phyloP scores from a whole-genome alignment of 2,329 filamentous ascomycete genomes.

The Colletotrichum scovillei region DNA sequence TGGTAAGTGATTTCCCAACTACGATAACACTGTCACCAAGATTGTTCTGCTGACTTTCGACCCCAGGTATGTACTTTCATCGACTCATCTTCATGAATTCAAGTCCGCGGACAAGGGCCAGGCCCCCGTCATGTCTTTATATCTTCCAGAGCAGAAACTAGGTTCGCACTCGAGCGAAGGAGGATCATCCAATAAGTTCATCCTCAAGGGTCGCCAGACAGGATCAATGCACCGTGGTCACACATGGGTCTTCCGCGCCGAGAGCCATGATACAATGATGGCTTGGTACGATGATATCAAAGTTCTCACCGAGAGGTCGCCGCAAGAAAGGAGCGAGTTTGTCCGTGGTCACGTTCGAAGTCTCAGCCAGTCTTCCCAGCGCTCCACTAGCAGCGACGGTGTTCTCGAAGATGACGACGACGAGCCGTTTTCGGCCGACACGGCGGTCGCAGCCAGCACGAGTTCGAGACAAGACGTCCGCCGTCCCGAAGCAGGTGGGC shows the following conservation, averaged over 20 bases:
- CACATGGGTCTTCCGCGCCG: constrained; percentile 78
- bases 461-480: constrained; percentile 65
- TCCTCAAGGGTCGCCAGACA: constrained; percentile 95
- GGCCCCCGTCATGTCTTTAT: constrained; percentile 95
- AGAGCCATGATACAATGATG: constrained; percentile 92
- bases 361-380: constrained; percentile 73
- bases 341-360: constrained; percentile 85
- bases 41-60: constrained; percentile 19
- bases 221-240: constrained; percentile 89
- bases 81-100: constrained; percentile 98
- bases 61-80: constrained; percentile 89
- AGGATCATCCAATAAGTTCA: constrained; percentile 95
- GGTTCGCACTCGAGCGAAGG: constrained; percentile 87
- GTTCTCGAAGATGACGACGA: constrained; percentile 76
- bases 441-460: constrained; percentile 65
- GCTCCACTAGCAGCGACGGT: constrained; percentile 79
- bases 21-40: constrained; percentile 27
- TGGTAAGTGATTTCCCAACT: constrained; percentile 71
- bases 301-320: constrained; percentile 85
- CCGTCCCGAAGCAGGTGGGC: constrained; percentile 90
- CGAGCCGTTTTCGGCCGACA: constrained; percentile 67
- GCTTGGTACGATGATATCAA: constrained; percentile 97
- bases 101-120: constrained; percentile 96
- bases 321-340: constrained; percentile 89
- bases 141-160: constrained; percentile 93